Percentiles rank a stretch among this genome's conserved stretches.
phyloP scores from a whole-genome alignment of 2,329 filamentous ascomycete species.

The Dactylonectria estremocensis region DNA sequence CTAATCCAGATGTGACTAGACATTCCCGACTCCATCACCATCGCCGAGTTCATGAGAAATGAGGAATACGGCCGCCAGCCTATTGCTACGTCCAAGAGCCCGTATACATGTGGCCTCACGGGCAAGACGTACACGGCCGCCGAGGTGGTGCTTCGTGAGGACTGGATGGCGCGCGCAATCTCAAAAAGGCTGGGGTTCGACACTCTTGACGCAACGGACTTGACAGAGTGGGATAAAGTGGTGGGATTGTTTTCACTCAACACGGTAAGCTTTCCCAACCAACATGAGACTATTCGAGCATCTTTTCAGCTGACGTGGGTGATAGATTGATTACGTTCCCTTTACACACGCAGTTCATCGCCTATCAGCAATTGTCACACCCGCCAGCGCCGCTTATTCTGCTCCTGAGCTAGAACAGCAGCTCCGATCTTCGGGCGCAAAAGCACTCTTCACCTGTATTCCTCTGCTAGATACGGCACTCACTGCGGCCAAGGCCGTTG shows the following conservation, averaged over 20 bases:
- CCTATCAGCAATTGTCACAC: slow-evolving; percentile 79
- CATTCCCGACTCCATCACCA: slow-evolving; percentile 80
- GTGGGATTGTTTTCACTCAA: slow-evolving; percentile 83
- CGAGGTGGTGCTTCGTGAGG: slow-evolving; percentile 77
- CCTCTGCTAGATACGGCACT: slow-evolving; percentile 76
- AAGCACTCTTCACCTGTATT: slow-evolving; percentile 80
- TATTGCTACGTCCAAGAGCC: slow-evolving; percentile 74
- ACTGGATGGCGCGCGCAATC: slow-evolving; percentile 78
- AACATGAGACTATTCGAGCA: slow-evolving; percentile 16
- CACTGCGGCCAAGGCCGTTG: slow-evolving; percentile 73
- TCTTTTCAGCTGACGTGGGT: rapidly evolving
- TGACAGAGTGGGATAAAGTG: slow-evolving; percentile 86
- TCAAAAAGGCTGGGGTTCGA: slow-evolving; percentile 79
- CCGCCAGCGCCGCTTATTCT: slow-evolving; percentile 82
- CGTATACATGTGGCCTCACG: slow-evolving; percentile 83
- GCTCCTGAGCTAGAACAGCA: slow-evolving; percentile 80
- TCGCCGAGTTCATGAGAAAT: slow-evolving; percentile 83
- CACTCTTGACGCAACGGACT: slow-evolving; percentile 77
- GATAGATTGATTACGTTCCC: slow-evolving; percentile 80
- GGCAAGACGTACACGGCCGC: slow-evolving; percentile 75
- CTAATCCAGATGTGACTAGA: slow-evolving; percentile 51
- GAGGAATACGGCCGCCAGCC: slow-evolving; percentile 63
- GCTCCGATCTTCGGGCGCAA: slow-evolving; percentile 77
- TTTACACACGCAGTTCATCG: slow-evolving; percentile 84
- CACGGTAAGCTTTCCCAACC: slow-evolving; percentile 65